Evolutionary conservation across 371 early-diverging fungal genomes (phyloP).

Genomic region (Saksenaea vasiformis): DNA sequence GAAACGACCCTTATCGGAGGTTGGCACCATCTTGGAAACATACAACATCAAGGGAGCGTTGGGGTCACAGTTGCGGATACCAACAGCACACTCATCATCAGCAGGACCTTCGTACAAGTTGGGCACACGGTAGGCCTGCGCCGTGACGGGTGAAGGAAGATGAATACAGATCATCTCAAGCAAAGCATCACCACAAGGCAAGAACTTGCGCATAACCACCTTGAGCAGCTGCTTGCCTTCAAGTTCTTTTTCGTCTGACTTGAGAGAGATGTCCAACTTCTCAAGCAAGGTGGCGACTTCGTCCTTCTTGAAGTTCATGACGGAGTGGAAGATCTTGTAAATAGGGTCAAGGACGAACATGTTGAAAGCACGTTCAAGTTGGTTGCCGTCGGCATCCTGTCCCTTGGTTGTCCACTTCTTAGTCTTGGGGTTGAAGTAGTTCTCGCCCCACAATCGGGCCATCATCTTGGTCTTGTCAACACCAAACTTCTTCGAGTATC

Average conservation of each 20-base stretch:
- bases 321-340: constrained; percentile 94
- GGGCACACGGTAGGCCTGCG: constrained; percentile 93
- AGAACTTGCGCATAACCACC: constrained; percentile 98
- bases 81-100: constrained; percentile 93
- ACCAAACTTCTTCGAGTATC: constrained; percentile 97
- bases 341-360: constrained; percentile 98
- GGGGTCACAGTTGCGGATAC: constrained; percentile 89
- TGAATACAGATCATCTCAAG: constrained; percentile 99
- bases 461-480: constrained; percentile 94
- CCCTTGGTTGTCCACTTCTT: constrained; percentile 90
- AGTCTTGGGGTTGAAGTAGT: constrained; percentile 95
- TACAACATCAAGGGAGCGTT: constrained; percentile 98
- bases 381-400: constrained; percentile 76
- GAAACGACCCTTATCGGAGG: constrained; percentile 98
- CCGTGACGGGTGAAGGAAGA: constrained; percentile 94
- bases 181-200: constrained; percentile 98
- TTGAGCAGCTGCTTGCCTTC: constrained; percentile 95
- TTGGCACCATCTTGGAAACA: constrained; percentile 99
- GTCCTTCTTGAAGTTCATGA: constrained; percentile 95
- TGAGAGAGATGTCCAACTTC: constrained; percentile 86
- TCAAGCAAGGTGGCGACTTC: constrained; percentile 74
- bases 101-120: constrained; percentile 96
- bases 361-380: constrained; percentile 93
- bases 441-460: constrained; percentile 92
- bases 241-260: constrained; percentile 82